Evolutionary conservation across 2,329 filamentous ascomycete species (phyloP), one percentile per base, ranked within the genome.

Genomic region (Colletotrichum truncatum): DNA sequence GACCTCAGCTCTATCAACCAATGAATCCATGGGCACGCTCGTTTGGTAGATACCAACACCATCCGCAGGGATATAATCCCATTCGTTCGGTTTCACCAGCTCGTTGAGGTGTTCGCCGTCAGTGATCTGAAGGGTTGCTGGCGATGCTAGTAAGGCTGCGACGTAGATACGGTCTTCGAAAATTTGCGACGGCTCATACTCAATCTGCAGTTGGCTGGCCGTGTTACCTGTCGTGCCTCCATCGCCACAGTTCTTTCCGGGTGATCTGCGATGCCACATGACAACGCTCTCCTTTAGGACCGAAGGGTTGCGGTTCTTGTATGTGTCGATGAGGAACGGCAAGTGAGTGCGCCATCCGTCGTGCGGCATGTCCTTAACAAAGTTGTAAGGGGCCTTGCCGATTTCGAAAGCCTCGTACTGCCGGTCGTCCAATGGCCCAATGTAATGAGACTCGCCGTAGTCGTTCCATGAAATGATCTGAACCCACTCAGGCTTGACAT

Each of bases 371-470:
- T 78, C 75, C 12, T 77, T 63, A 30, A 81, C 83, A 68, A 85
- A 88, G 65, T 76, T 73, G 54, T 76, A 79, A 3, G 85, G 82
- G 1, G 81, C 83, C 25, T n/a, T 36, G 6, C 53, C 39, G 1
- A 34, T 16, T 6, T 6, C 2, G 14, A 46, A 46, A 10, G 53
- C 39, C 1, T 14, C 39, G 14, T 34, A 30, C 16, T 23, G 77
- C 7, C 82, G 73, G 70, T 73, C 80, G 69, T 63, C 74, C 11
- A 86, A 72, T 0, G 84, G 82, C 7, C 81, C 81, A 61, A 87
- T 84, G 71, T 87, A 85, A 71, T 85, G 82, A 1, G 82, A 80
- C 70, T 87, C 85, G 16, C 84, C 84, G 64, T 79, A 87, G 68
- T 88, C 85, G 68, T 87, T 87, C 84, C 74, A 76, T n/a, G 78